Evolutionary conservation across 2,329 filamentous ascomycete species (phyloP), one percentile per base, ranked within the genome.

Genomic region (Fusarium proliferatum): DNA sequence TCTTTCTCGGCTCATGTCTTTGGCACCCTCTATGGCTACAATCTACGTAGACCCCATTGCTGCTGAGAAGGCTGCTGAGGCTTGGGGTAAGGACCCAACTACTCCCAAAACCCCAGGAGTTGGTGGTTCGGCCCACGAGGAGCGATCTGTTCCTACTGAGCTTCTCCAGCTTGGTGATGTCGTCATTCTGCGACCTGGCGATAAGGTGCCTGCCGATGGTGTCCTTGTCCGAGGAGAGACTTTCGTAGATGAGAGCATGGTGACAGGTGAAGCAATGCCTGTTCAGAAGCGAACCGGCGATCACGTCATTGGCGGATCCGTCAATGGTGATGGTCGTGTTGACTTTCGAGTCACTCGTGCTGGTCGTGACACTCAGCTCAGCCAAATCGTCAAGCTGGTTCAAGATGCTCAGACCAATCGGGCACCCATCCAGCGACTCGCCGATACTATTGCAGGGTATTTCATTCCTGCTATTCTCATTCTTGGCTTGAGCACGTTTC

Each of bases 351-450:
- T 99, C 67, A 97, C 94, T 7, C 90, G 96, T 76, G 95, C 96
- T 41, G 96, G 96, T 55, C 93, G 95, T 71, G 96, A 99, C 79
- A 99, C 96, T 2, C 96, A 98, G 81, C 91, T 99, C 63, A 97
- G 95, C 82, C 96, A 98, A 83, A 99, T 99, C 74, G 96, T 99
- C 72, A 96, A 96, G 82, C 89, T 98, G n/a, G 96, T 99, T 0
- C 96, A 99, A 82, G 94, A 98, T 81, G 96, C 96, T 6, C 96
- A 99, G 82, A 98, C 96, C 5, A 96, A 91, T 59, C 91, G 96
- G 43, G 96, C 96, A 12, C 96, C 96, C 1, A 99, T 99, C 67
- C 96, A 99, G 82, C 91, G 94, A 49, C 89, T 98, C 79, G 96
- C 95, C 8, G 96, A 99, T 82, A 91, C 90, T 6, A 90, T 99